Base-by-base conservation (phyloP, 805 yeast species). In the Candida manassasensis region DNA sequence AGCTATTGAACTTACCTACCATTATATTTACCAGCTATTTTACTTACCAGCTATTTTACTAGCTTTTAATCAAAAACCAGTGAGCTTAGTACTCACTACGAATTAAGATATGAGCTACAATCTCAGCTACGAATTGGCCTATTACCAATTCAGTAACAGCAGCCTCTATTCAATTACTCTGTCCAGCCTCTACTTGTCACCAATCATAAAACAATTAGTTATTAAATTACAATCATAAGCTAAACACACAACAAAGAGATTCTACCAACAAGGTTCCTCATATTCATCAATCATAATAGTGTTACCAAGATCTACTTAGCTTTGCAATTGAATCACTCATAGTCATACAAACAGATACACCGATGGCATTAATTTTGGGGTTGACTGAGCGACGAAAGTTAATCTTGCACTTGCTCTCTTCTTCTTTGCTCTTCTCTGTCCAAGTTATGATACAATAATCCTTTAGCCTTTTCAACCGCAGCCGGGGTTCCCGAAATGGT, bases 401-500 rank as follows among this genome's bases (percentile, higher is more conserved):
- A 13, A n/a, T 14, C 21, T 32, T 32, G 35, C 9, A 14, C 17
- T 24, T 38, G 36, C 34, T 48, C 49, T 16, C 44, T 44, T 41
- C 59, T 50, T 57, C 81, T 73, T 45, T 67, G 70, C 48, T 71
- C 72, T 52, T 77, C 83, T 45, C 75, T 63, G 44, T 78, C 81
- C 49, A 73, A 67, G 44, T 73, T 78, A 49, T 73, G 75, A 48
- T 74, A 72, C 51, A 80, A 63, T 59, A 76, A 69, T 34, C 59
- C 63, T 47, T 76, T 61, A 18, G 86, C 86, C 42, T 67, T 71
- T 44, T 79, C 82, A 37, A 75, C 75, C 19, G 75, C 73, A 22
- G 61, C 59, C 19, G 68, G 51, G 18, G 75, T 52, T 30, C 96
- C 95, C 21, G 74, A 63, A 38, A 88, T 73, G 14, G 87, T 81